Percentiles rank a stretch among this genome's conserved stretches.
Evolutionary conservation across 2,329 filamentous ascomycete genomes (phyloP).

Genomic region (Ambrosiella beaveri): DNA sequence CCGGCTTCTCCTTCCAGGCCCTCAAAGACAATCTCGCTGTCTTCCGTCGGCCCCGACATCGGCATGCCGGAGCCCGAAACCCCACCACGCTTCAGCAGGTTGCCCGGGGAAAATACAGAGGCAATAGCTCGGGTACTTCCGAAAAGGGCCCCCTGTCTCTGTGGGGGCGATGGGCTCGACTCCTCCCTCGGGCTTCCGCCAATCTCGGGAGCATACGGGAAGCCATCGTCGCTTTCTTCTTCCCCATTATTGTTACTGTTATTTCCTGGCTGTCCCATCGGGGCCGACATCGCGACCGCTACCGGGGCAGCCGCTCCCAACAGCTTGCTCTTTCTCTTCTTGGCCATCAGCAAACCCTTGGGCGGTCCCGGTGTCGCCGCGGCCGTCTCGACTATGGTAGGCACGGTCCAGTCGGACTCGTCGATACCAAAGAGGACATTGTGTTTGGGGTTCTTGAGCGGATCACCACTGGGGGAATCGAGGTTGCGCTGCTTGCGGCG

Average conservation of each 20-base stretch:
- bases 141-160: neutral
- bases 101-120: neutral
- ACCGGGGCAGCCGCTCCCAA: no score
- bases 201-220: neutral
- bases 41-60: neutral
- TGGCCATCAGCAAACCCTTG: no score
- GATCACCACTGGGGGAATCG: neutral
- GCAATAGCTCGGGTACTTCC: neutral
- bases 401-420: no score
- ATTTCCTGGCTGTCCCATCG: no score
- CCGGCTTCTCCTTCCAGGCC: neutral
- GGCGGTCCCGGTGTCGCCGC: no score
- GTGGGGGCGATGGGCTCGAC: constrained; percentile 10
- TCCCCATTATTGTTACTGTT: no score
- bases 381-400: no score
- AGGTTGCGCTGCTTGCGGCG: constrained; percentile 16
- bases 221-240: no score
- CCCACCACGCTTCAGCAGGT: neutral
- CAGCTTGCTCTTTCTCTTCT: no score
- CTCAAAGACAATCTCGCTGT: constrained; percentile 1
- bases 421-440: neutral
- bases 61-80: no score
- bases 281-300: no score
- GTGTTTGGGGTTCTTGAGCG: neutral
- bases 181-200: constrained; percentile 2